phyloP scores from a whole-genome alignment of 371 early-diverging fungal species.

The Mortierella sp. region DNA sequence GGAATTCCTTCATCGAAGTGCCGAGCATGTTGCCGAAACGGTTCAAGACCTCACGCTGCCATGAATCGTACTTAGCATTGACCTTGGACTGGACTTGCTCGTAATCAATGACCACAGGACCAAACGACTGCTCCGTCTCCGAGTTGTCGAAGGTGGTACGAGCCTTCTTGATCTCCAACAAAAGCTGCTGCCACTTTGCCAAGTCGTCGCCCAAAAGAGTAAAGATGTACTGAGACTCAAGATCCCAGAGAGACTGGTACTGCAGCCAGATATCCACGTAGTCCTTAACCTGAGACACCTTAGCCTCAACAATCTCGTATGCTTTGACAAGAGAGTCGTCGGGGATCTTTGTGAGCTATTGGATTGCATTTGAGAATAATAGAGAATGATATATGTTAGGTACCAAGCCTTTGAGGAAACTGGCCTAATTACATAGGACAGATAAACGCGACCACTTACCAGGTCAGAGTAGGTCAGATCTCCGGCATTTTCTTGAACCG shows the following conservation, averaged over 20 bases:
- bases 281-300: conserved; percentile 81
- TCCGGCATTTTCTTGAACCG: conserved; percentile 65
- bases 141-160: conserved; percentile 97
- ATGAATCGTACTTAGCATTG: conserved; percentile 97
- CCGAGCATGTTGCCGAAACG: conserved; percentile 92
- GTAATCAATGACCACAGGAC: conserved; percentile 92
- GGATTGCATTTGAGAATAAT: background rate
- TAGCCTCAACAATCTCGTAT: conserved; percentile 89
- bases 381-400: background rate
- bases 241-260: conserved; percentile 98
- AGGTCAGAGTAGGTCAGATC: conserved; percentile 82
- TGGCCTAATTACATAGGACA: background rate
- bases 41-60: conserved; percentile 97
- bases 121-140: conserved; percentile 91
- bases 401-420: background rate
- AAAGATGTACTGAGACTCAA: conserved; percentile 89
- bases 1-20: conserved; percentile 88
- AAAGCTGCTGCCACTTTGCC: conserved; percentile 93
- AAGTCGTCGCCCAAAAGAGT: conserved; percentile 93
- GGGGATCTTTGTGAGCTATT: conserved; percentile 76
- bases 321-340: conserved; percentile 80
- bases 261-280: conserved; percentile 97
- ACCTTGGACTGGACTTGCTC: conserved; percentile 98
- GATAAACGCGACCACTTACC: conserved; percentile 7
- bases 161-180: conserved; percentile 95